Conservation (phyloP, 1,139 yeast species). For the Sugiyamaella pinicola region DNA sequence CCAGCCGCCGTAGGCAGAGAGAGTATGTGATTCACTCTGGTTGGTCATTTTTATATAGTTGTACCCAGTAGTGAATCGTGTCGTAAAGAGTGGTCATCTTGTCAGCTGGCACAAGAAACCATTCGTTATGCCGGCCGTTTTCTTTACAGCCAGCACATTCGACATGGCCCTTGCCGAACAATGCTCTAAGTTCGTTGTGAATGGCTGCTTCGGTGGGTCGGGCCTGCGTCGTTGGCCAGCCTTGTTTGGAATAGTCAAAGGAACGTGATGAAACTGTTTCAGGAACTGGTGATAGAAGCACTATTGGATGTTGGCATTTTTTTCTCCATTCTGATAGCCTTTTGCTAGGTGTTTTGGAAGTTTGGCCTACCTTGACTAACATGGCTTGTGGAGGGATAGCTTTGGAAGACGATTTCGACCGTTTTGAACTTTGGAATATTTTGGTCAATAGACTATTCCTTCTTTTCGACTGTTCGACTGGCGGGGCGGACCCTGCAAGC, state of each 20-base stretch:
- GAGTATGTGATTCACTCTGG: constrained; percentile 1
- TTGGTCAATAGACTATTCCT: background rate
- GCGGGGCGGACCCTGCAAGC: no score
- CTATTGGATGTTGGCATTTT: constrained; percentile 36
- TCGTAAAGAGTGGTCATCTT: constrained; percentile 17
- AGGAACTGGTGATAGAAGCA: constrained; percentile 24
- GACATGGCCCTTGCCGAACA: constrained; percentile 37
- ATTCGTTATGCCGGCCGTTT: constrained; percentile 32
- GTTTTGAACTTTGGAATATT: constrained; percentile 2
- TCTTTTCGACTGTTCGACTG: background rate
- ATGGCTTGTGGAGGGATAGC: constrained; percentile 14
- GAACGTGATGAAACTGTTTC: constrained; percentile 10
- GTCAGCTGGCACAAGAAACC: constrained; percentile 37
- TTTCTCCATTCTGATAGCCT: constrained; percentile 37
- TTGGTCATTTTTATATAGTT: constrained; percentile 18
- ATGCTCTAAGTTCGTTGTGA: constrained; percentile 31
- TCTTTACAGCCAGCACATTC: constrained; percentile 37
- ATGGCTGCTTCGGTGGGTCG: constrained; percentile 32
- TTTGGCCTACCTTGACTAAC: constrained; percentile 40
- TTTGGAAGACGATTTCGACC: background rate
- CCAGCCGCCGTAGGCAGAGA: constrained; percentile 5
- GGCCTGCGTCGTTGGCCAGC: constrained; percentile 35
- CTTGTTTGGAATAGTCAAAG: constrained; percentile 26
- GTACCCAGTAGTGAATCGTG: constrained; percentile 24
- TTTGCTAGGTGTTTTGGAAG: constrained; percentile 34